Base-by-base conservation (phyloP, 2,329 filamentous ascomycete genomes). In the Alternaria sp. region DNA sequence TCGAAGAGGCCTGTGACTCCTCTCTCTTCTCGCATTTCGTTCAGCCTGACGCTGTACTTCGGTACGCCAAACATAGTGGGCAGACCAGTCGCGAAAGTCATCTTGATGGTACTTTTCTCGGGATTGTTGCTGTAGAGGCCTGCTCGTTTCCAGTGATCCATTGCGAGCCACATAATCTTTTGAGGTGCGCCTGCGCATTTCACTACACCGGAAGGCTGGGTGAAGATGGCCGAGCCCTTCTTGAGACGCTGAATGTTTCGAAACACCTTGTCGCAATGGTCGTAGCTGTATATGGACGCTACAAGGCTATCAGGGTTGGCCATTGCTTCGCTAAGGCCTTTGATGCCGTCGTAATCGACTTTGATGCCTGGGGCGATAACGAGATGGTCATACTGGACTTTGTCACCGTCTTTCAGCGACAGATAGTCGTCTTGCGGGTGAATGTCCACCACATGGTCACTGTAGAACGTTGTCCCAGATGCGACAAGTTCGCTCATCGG, bases 321-420 rank as follows among this genome's bases (percentile, higher is more conserved):
- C 3, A 81, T 68, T 10, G 78, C 79, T 55, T 80, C 76, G 10
- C 73, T 55, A 13, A 79, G 64, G 30, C 77, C 77, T 26, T 73
- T 72, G 54, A 79, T 68, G 50, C 70, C 74, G 12, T 45, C 58
- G 10, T 62, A 66, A 32, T 79, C 73, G 32, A 78, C 64, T 11
- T 66, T 69, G 64, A 79, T 73, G 30, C 77, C 77, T 0, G 89
- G 88, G 0, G 79, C 87, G 0, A 91, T 87, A 36, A 91, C 82
- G 1, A 91, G 83, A 5, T 91, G 88, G 62, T 90, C 87, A 68
- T 91, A 91, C 72, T 74, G 81, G 51, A 91, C 66, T 69, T 80
- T 84, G 69, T 86, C 83, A 61, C 88, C 87, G 63, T 85, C 86
- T 59, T 72, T 78, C 2, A 90, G 82, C 0, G 83, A 86, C 57